Conservation (phyloP, 495 filamentous ascomycete genomes). For the Lasiosphaeria miniovina region DNA sequence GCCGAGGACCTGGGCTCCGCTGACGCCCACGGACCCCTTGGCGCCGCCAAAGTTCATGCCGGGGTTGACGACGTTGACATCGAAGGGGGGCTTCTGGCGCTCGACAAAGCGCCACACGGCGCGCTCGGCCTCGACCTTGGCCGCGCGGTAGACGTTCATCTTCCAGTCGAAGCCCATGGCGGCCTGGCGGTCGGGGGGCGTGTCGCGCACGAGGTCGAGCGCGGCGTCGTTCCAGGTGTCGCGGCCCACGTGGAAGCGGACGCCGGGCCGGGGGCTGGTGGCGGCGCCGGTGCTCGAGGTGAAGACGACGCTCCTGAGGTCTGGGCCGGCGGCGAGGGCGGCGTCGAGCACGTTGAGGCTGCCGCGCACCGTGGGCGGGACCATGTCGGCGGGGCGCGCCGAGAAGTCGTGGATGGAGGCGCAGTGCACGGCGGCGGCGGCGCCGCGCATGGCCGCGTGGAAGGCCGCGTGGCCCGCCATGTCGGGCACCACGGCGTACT, state of each 20-base stretch:
- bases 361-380: neutral
- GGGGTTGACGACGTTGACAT: neutral
- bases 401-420: conserved; percentile 4
- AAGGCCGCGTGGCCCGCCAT: neutral
- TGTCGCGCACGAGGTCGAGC: neutral
- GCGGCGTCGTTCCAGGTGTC: conserved; percentile 3
- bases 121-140: conserved; percentile 5
- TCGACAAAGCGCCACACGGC: conserved; percentile 1
- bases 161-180: neutral
- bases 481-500: neutral
- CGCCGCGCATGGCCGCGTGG: neutral
- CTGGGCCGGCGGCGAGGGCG: neutral
- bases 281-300: conserved; percentile 2
- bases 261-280: neutral
- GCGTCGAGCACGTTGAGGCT: neutral
- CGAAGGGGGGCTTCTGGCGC: neutral
- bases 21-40: conserved; percentile 1
- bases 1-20: conserved; percentile 1
- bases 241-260: neutral
- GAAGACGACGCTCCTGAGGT: neutral
- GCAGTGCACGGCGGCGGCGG: neutral
- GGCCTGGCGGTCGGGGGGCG: neutral
- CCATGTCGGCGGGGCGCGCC: neutral
- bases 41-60: neutral
- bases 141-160: neutral